These are phyloP conservation scores for Amanita polypyramis DNA, from an alignment of 768 basidiomycete species.

Conservation along the genomic window DNA sequence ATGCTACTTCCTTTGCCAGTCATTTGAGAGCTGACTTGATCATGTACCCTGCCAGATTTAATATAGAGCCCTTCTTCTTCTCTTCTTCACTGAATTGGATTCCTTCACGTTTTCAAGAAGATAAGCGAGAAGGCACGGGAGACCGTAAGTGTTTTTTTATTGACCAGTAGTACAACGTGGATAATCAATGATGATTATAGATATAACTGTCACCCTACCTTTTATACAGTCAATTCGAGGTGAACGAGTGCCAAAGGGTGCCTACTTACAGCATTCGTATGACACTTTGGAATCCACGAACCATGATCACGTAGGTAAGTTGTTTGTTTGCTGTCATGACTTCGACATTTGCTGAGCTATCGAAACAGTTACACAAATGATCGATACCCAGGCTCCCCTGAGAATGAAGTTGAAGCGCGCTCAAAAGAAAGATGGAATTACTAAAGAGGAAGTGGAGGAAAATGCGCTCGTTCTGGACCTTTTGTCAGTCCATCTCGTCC, in stretches of 20 bases:
- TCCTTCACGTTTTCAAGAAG: conserved; percentile 54
- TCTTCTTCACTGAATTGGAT: conserved; percentile 61
- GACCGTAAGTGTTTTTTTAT: conserved; percentile 35
- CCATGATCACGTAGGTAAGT: not conserved
- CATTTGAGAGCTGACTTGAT: not conserved
- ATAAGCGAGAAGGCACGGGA: conserved; percentile 23
- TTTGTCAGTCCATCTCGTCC: conserved; percentile 38
- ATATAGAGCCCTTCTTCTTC: conserved; percentile 59
- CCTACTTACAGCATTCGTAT: conserved; percentile 10
- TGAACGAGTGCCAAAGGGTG: conserved; percentile 10
- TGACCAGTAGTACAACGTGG: not conserved
- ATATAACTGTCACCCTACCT: conserved; percentile 47
- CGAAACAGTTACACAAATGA: conserved; percentile 10
- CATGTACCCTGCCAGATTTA: conserved; percentile 25
- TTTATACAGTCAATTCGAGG: conserved; percentile 35
- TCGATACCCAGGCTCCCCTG: conserved; percentile 31
- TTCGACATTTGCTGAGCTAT: not conserved
- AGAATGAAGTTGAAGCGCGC: not conserved
- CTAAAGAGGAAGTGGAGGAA: conserved; percentile 13
- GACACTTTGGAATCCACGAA: conserved; percentile 5
- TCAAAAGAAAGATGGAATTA: not conserved
- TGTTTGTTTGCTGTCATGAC: not conserved
- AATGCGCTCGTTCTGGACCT: conserved; percentile 33
- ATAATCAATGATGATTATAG: conserved; percentile 18
- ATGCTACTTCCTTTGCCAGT: conserved; percentile 7